Percentiles rank a stretch among this genome's conserved stretches.
phyloP scores from a whole-genome alignment of 1,139 yeast genomes.

The Debaryomyces coudertii region DNA sequence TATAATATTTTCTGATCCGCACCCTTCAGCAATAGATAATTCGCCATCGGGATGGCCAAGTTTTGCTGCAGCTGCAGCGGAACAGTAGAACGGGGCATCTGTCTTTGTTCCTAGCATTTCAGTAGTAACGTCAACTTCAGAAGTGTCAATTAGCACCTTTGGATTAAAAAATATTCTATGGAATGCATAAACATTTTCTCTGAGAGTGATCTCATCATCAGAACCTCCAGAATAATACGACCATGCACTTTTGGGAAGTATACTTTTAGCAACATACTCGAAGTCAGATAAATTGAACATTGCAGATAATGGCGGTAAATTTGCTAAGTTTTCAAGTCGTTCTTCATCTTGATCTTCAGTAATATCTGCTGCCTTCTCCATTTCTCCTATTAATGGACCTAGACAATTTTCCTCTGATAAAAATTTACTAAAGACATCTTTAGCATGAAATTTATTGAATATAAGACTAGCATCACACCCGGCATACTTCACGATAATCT shows the following conservation, averaged over 20 bases:
- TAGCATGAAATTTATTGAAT: slow-evolving; percentile 23
- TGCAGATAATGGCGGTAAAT: slow-evolving; percentile 32
- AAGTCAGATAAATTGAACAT: slow-evolving; percentile 54
- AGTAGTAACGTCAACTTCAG: slow-evolving; percentile 51
- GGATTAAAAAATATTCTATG: slow-evolving; percentile 84
- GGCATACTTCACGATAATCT: slow-evolving; percentile 28
- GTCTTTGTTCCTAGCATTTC: slow-evolving; percentile 52
- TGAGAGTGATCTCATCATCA: slow-evolving; percentile 82
- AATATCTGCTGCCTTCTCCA: slow-evolving; percentile 21
- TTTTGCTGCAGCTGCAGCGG: slow-evolving; percentile 61
- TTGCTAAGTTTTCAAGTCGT: slow-evolving; percentile 17
- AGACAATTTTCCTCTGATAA: slow-evolving; percentile 16
- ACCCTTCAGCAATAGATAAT: slow-evolving; percentile 51
- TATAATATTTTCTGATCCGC: slow-evolving; percentile 47
- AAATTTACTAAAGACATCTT: slow-evolving; percentile 15
- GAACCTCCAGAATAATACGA: slow-evolving; percentile 85
- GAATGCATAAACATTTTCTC: slow-evolving; percentile 84
- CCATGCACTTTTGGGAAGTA: slow-evolving; percentile 74
- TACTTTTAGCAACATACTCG: slow-evolving; percentile 73
- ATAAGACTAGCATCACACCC: slow-evolving; percentile 30
- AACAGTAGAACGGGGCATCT: slow-evolving; percentile 56
- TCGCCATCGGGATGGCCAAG: slow-evolving; percentile 63
- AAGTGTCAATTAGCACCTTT: slow-evolving; percentile 66
- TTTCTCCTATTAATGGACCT: slow-evolving; percentile 23
- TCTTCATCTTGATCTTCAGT: slow-evolving; percentile 14